Base-by-base conservation (phyloP, 2,329 filamentous ascomycete genomes). In the Fusarium chlamydosporum region DNA sequence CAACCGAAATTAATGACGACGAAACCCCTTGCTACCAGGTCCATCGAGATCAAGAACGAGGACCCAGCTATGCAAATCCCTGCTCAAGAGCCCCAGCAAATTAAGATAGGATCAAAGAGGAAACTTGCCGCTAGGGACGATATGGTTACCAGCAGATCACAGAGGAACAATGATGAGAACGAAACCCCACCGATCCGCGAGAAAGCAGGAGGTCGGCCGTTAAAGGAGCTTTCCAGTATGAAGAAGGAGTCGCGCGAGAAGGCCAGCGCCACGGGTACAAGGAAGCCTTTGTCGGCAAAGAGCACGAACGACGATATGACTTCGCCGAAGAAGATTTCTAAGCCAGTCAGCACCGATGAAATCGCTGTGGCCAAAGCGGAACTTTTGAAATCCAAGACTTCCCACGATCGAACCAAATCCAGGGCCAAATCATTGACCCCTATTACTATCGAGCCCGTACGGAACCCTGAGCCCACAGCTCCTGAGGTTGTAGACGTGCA, bases 281-380 rank as follows among this genome's bases (percentile, higher is more conserved):
- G 86, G 50, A 85, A 82, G 59, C 84, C 86, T 2, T 78, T 89
- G 12, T 79, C 82, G 9, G 80, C 81, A 45, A 91, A 90, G 78
- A 90, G 81, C 77, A 85, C 86, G 16, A 90, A 90, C 71, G 82
- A 88, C 56, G 84, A 86, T 68, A 74, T 91, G 42, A 80, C 81
- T 31, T 89, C 89, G 3, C 88, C 88, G 0, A 87, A 83, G 72
- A 90, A 90, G 74, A 68, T 66, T 4, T 47, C 76, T 3, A 84
- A 81, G 54, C 62, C 75, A 11, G 35, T 70, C 4, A 54, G 67
- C 11, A 56, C 67, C 5, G 80, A 83, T 31, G 81, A 84, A 45
- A 68, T 78, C 11, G 76, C 79, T 10, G 72, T 79, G 34, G 76
- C 74, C 4, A 86, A 85, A 67, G 69, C 76, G 6, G 79, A 81